Evolutionary conservation across 257 asterid genomes (phyloP), one percentile per base, ranked within the genome.

Genomic region (Solanum medicagineum): DNA sequence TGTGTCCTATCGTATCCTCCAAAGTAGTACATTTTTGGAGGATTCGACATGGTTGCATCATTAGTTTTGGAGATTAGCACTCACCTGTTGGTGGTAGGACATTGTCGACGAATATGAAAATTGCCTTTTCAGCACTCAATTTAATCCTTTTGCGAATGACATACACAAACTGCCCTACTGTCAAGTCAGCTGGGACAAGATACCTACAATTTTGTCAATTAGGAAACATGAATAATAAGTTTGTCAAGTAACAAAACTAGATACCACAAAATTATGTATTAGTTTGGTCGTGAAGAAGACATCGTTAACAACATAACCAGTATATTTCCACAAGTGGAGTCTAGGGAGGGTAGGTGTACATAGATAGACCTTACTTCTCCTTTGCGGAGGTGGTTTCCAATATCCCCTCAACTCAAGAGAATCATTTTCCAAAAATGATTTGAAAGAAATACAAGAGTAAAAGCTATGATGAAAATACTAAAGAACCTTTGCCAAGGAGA

Each of bases 71-170:
- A n/a, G 32, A n/a, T 60, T n/a, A 32, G 60, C 59, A 83, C 75
- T 51, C 66, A 90, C 93, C 91, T 44, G 93, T 87, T 22, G 93
- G 91, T 29, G 92, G 92, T 13, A 90, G 73, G 79, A 86, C 84
- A 79, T 89, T 90, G 49, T 90, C 87, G 8, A 90, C 87, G 55
- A 90, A 90, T 80, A 89, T 89, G 87, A 89, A 89, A 22, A 90
- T 90, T 2, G 93, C 93, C 81, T 89, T 89, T 62, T 90, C 93
- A 0, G 91, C 87, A 63, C 89, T 87, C 62, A 90, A 84, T 83
- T 90, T 88, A 71, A 90, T 90, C 85, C 92, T 87, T 83, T 90
- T 90, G 24, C 92, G 89, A 12, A 90, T 88, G 45, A 90, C 92
- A 57, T 90, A 88, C 40, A 90, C 92, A 77, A 90, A 90, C 80